phyloP scores from a whole-genome alignment of 805 yeast genomes.

The Hanseniaspora guilliermondii region DNA sequence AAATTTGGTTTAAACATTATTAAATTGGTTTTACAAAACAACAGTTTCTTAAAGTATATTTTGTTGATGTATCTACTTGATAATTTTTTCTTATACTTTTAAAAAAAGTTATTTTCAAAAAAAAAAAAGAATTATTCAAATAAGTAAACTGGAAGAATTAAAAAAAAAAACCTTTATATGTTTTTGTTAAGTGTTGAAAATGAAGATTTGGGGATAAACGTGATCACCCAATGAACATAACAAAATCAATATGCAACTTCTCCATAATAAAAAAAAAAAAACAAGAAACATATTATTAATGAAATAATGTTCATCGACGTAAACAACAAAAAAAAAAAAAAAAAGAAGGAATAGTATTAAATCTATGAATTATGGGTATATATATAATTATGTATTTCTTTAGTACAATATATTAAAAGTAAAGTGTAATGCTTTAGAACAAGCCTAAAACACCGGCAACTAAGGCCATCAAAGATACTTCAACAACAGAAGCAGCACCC shows the following conservation, averaged over 20 bases:
- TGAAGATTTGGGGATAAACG: too few species aligned
- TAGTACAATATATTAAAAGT: background rate
- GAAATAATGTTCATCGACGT: background rate
- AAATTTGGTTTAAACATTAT: background rate
- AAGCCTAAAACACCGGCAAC: slow-evolving; percentile 24
- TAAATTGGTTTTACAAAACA: background rate
- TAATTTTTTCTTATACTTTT: too few species aligned
- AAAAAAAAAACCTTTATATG: too few species aligned
- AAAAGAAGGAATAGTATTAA: background rate
- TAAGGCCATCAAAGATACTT: slow-evolving; percentile 19
- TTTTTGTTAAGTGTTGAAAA: too few species aligned
- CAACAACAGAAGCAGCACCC: slow-evolving; percentile 23
- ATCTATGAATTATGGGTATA: background rate
- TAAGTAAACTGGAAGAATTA: too few species aligned
- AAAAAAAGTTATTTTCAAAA: too few species aligned
- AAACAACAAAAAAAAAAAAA: background rate
- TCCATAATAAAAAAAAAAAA: background rate
- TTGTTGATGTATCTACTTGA: too few species aligned
- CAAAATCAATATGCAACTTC: too few species aligned
- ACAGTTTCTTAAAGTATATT: too few species aligned
- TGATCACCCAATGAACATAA: too few species aligned
- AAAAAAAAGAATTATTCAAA: too few species aligned
- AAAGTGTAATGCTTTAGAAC: slow-evolving; percentile 15
- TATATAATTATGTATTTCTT: background rate
- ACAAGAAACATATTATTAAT: background rate